Conservation (phyloP, 2,329 filamentous ascomycete genomes). For the Niveomyces coronatus region DNA sequence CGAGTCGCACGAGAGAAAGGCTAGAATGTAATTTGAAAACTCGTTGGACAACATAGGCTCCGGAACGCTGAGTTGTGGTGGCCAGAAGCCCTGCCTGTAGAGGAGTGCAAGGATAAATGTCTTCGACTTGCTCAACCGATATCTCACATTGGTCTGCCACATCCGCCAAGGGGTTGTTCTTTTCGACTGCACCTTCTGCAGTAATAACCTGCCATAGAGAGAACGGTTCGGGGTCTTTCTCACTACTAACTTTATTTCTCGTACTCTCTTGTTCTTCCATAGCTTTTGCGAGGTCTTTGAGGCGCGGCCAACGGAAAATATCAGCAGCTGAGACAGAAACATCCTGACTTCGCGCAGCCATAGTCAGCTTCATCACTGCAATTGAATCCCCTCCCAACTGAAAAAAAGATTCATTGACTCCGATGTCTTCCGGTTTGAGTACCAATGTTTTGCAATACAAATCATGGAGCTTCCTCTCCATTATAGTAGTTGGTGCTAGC, state of each 20-base stretch:
- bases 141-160: constrained; percentile 16
- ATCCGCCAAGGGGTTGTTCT: constrained; percentile 11
- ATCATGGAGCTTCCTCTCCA: background rate
- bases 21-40: constrained; percentile 16
- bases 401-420: constrained; percentile 33
- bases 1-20: too few species aligned
- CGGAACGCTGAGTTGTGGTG: constrained; percentile 19
- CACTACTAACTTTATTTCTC: too few species aligned
- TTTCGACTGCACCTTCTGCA: background rate
- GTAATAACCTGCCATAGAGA: background rate
- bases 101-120: constrained; percentile 22
- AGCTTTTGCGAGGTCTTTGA: background rate
- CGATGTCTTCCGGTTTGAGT: constrained; percentile 15
- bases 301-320: constrained; percentile 22
- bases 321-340: constrained; percentile 29
- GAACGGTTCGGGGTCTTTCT: background rate
- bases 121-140: constrained; percentile 18
- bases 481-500: background rate
- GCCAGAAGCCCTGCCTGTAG: constrained; percentile 28
- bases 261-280: too few species aligned
- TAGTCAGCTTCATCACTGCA: constrained; percentile 27
- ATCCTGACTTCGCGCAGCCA: constrained; percentile 25
- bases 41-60: constrained; percentile 24
- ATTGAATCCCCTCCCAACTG: constrained; percentile 35
- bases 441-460: constrained; percentile 6